Evolutionary conservation across 352 stramenopile species (phyloP).

Genomic region (Globisporangium ultimum): DNA sequence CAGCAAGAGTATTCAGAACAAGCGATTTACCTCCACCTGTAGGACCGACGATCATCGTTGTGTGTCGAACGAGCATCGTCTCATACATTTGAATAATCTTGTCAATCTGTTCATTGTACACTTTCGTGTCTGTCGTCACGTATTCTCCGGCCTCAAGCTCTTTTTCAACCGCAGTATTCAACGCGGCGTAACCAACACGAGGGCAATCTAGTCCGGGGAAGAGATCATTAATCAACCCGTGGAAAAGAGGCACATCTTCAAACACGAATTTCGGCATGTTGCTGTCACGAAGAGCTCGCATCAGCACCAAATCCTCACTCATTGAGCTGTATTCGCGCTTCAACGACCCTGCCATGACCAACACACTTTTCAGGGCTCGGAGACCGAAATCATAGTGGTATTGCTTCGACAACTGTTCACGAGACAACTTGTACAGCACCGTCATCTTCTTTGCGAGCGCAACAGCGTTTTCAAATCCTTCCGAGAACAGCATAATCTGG

Average conservation of each 20-base stretch:
- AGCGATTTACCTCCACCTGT: slow-evolving; percentile 93
- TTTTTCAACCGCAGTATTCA: slow-evolving; percentile 87
- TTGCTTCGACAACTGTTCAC: slow-evolving; percentile 94
- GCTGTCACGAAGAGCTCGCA: slow-evolving; percentile 92
- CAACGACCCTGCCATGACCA: slow-evolving; percentile 92
- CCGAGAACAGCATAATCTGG: slow-evolving; percentile 94
- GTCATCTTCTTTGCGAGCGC: slow-evolving; percentile 92
- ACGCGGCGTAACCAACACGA: slow-evolving; percentile 87
- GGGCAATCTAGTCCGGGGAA: slow-evolving; percentile 93
- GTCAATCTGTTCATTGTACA: slow-evolving; percentile 91
- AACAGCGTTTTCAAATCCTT: slow-evolving; percentile 91
- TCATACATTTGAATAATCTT: slow-evolving; percentile 98
- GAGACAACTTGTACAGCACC: slow-evolving; percentile 94
- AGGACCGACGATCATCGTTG: slow-evolving; percentile 95
- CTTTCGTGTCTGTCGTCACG: slow-evolving; percentile 58
- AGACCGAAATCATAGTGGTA: slow-evolving; percentile 97
- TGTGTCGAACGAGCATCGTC: slow-evolving; percentile 94
- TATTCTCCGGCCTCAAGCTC: slow-evolving; percentile 86
- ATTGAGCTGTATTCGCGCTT: slow-evolving; percentile 93
- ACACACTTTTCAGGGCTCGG: slow-evolving; percentile 90
- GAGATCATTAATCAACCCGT: slow-evolving; percentile 93
- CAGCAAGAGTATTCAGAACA: slow-evolving; percentile 87
- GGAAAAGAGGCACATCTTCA: slow-evolving; percentile 94
- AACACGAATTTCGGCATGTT: slow-evolving; percentile 98
- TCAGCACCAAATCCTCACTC: slow-evolving; percentile 93